Conservation (phyloP, 2,329 filamentous ascomycete species). For the Arthrobotrys entomopaga region DNA sequence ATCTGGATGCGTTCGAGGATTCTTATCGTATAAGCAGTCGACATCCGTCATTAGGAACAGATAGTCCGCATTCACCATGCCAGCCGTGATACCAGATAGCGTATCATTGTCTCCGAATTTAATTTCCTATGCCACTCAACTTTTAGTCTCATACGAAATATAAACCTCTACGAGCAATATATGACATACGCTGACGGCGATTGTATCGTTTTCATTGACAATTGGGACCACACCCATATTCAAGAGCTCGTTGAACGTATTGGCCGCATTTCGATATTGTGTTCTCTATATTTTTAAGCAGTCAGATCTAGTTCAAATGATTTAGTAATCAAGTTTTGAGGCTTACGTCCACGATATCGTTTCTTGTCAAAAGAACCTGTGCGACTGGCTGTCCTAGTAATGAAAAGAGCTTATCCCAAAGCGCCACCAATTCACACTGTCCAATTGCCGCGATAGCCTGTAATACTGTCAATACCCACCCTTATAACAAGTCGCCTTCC, state of each 20-base stretch:
- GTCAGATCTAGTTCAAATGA: conserved; percentile 13
- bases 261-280: conserved; percentile 95
- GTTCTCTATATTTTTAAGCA: conserved; percentile 70
- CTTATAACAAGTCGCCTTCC: not conserved
- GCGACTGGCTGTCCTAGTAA: conserved; percentile 91
- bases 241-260: conserved; percentile 87
- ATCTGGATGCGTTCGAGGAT: conserved; percentile 84
- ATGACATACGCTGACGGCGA: conserved; percentile 77
- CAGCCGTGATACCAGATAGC: conserved; percentile 92
- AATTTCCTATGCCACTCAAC: conserved; percentile 72
- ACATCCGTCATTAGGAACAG: conserved; percentile 99
- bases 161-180: too few relatives aligned
- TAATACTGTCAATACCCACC: not conserved
- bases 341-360: conserved; percentile 91
- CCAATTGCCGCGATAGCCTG: conserved; percentile 92
- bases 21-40: conserved; percentile 96
- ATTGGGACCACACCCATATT: conserved; percentile 97
- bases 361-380: conserved; percentile 91
- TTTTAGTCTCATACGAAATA: not conserved
- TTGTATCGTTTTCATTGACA: conserved; percentile 97
- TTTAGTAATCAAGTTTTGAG: conserved; percentile 52
- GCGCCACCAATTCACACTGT: conserved; percentile 90
- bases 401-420: conserved; percentile 92
- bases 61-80: conserved; percentile 96
- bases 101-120: conserved; percentile 99